Conservation (phyloP, 768 basidiomycete species). For the Tubosaeta sp. region DNA sequence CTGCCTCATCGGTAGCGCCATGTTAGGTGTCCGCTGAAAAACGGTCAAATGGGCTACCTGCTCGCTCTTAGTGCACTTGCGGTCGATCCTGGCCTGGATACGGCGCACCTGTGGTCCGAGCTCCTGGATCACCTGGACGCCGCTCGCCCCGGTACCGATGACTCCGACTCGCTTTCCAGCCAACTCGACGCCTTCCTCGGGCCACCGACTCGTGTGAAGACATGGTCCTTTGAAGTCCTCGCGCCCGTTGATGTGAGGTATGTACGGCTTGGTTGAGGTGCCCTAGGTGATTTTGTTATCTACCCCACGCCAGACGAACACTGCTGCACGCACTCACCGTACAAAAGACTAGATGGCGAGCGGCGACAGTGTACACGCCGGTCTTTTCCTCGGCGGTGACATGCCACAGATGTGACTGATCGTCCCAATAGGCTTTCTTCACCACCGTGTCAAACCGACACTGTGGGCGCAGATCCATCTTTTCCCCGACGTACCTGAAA, state of each 20-base stretch:
- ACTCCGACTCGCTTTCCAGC: conserved; percentile 9
- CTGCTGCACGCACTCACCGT: conserved; percentile 1
- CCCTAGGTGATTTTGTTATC: too few species aligned
- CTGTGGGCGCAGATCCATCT: conserved; percentile 8
- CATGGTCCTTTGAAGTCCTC: conserved; percentile 7
- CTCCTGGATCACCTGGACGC: conserved; percentile 11
- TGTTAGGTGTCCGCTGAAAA: conserved; percentile 15
- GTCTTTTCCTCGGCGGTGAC: conserved; percentile 7
- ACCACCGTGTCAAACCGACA: conserved; percentile 13
- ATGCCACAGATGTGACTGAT: conserved; percentile 10
- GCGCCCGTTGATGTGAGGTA: conserved; percentile 11
- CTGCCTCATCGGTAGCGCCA: conserved; percentile 11
- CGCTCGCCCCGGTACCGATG: conserved; percentile 14
- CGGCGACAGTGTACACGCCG: neutral
- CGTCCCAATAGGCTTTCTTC: conserved; percentile 12
- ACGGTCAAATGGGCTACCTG: conserved; percentile 12
- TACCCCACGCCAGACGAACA: too few species aligned
- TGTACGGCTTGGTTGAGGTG: conserved; percentile 4
- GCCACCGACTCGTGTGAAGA: conserved; percentile 11
- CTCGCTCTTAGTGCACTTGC: neutral
- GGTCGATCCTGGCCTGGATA: too few species aligned
- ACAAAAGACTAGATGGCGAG: conserved; percentile 8
- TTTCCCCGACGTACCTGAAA: conserved; percentile 8
- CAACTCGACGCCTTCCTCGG: conserved; percentile 7
- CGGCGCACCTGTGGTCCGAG: conserved; percentile 11